phyloP scores from a whole-genome alignment of 2,329 filamentous ascomycete species.

The Hypoxylon sp. region DNA sequence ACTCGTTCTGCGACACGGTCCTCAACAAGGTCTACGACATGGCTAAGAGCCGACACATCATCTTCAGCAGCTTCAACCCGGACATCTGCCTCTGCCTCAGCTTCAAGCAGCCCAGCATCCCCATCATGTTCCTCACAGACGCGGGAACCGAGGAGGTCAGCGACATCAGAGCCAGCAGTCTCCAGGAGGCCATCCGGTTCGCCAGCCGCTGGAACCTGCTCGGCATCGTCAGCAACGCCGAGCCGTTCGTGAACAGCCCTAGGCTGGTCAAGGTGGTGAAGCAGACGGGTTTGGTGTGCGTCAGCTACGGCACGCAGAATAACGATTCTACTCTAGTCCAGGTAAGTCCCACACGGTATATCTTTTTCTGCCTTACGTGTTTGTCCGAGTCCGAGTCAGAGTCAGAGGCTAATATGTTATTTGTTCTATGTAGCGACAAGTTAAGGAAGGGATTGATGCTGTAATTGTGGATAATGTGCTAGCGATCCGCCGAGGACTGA shows the following conservation, averaged over 20 bases:
- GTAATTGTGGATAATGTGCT: constrained; percentile 97
- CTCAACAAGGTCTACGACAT: constrained; percentile 90
- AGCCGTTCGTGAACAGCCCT: constrained; percentile 89
- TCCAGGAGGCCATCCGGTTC: constrained; percentile 96
- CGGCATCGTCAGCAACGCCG: constrained; percentile 89
- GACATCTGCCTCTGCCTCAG: constrained; percentile 94
- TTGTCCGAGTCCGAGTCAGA: neutral
- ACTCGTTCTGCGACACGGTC: constrained; percentile 95
- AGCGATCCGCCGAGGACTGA: constrained; percentile 90
- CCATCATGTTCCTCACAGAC: constrained; percentile 93
- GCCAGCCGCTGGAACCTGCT: constrained; percentile 94
- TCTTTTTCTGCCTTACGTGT: neutral
- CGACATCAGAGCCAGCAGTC: constrained; percentile 87
- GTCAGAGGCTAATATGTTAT: constrained; percentile 20
- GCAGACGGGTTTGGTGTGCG: constrained; percentile 91
- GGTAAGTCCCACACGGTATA: constrained; percentile 63
- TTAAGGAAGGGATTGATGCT: constrained; percentile 94
- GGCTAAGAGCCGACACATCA: constrained; percentile 84
- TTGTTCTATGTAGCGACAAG: constrained; percentile 74
- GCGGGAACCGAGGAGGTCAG: constrained; percentile 84
- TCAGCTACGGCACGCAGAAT: constrained; percentile 92
- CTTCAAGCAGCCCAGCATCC: constrained; percentile 97
- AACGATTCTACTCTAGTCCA: constrained; percentile 89
- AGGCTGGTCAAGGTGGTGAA: constrained; percentile 92
- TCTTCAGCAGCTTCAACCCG: constrained; percentile 97